Evolutionary conservation across 1,284 basidiomycete species (phyloP).

Genomic region (Cryptococcus sp.): DNA sequence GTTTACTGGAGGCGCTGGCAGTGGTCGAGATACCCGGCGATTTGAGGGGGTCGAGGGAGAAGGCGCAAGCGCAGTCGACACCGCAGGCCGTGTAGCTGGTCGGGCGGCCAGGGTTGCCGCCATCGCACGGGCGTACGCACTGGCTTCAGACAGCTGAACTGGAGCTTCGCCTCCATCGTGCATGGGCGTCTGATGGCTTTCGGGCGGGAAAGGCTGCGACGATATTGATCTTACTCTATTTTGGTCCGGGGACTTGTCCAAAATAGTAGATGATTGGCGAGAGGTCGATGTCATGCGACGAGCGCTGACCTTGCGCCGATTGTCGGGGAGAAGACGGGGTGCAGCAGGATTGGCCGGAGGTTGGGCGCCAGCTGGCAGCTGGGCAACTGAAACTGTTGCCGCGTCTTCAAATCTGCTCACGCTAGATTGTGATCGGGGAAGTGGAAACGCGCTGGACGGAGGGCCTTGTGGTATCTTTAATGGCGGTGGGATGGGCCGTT

Average conservation of each 20-base stretch:
- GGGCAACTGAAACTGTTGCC: not conserved
- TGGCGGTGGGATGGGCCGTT: not conserved
- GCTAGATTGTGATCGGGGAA: slow-evolving; percentile 1
- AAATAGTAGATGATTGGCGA: not conserved
- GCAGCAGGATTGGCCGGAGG: not conserved
- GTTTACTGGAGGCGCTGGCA: not conserved
- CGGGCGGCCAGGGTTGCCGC: slow-evolving; percentile 5
- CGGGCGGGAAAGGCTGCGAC: not conserved
- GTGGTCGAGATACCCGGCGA: slow-evolving; percentile 1
- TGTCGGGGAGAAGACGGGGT: not conserved
- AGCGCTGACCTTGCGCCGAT: not conserved
- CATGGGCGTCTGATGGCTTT: not conserved
- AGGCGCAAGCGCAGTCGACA: not conserved
- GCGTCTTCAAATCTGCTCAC: slow-evolving; percentile 18
- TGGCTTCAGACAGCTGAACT: slow-evolving; percentile 19
- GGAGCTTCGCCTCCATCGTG: not conserved
- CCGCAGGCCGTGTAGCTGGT: not conserved
- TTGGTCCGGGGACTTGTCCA: not conserved
- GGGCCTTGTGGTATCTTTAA: slow-evolving; percentile 1
- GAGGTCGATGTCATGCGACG: not conserved
- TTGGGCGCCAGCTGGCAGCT: not conserved
- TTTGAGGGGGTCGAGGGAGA: not conserved
- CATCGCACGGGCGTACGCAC: slow-evolving; percentile 25
- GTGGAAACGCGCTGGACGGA: not conserved
- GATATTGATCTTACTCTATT: too few relatives aligned